phyloP scores from a whole-genome alignment of 805 yeast species.

The Teunomyces lycoperdinae region DNA sequence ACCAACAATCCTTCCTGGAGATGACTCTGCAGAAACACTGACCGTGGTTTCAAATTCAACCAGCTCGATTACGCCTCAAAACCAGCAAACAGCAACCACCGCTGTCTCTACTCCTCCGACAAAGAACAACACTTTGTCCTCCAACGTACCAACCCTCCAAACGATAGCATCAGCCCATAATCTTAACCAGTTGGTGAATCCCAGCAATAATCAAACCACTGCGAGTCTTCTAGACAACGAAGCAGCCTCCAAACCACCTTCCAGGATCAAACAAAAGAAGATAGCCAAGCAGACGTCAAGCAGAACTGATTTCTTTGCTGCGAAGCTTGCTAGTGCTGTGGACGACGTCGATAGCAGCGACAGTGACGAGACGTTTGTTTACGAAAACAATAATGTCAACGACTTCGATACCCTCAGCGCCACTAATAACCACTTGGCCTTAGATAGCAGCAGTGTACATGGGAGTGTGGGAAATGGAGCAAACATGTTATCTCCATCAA shows the following conservation, averaged over 20 bases:
- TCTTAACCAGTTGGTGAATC: background rate
- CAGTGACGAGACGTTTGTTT: constrained; percentile 94
- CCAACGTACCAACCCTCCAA: background rate
- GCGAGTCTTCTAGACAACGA: background rate
- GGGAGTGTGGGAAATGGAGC: constrained; percentile 7
- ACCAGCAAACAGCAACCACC: constrained; percentile 4
- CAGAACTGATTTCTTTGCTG: constrained; percentile 91
- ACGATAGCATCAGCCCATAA: background rate
- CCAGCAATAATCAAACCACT: background rate
- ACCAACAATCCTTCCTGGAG: constrained; percentile 6
- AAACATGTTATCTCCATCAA: constrained; percentile 2
- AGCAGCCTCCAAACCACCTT: background rate
- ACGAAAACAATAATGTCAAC: constrained; percentile 51
- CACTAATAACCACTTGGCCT: constrained; percentile 4
- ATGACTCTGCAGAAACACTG: background rate
- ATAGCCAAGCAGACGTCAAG: constrained; percentile 55
- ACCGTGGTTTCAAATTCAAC: background rate
- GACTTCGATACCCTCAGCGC: constrained; percentile 17
- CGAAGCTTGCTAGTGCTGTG: constrained; percentile 89
- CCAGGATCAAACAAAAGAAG: constrained; percentile 24
- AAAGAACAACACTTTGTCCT: background rate
- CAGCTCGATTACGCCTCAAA: background rate
- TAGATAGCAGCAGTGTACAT: constrained; percentile 10
- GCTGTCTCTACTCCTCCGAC: background rate
- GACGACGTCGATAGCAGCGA: constrained; percentile 86